These are phyloP conservation scores for Lichtheimia corymbifera DNA, from an alignment of 371 early-diverging fungal species.

Conservation along the genomic window DNA sequence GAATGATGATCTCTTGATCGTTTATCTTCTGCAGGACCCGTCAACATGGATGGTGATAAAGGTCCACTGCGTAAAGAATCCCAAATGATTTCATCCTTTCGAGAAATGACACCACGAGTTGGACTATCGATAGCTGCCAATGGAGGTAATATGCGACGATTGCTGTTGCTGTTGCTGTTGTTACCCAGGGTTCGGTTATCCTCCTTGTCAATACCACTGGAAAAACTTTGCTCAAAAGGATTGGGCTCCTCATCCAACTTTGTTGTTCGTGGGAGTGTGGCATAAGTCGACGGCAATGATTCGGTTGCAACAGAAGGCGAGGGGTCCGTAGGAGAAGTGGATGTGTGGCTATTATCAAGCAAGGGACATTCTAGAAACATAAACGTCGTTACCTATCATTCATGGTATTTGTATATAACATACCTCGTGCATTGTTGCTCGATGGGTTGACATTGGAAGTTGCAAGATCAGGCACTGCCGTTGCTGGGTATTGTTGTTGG, in stretches of 20 bases:
- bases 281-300: slow-evolving; percentile 17
- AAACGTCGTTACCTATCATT: neutral
- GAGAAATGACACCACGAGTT: slow-evolving; percentile 30
- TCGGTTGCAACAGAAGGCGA: neutral
- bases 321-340: neutral
- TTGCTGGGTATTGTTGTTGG: neutral
- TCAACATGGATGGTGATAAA: slow-evolving; percentile 75
- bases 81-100: slow-evolving; percentile 56
- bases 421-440: neutral
- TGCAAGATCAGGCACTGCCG: neutral
- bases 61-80: slow-evolving; percentile 72
- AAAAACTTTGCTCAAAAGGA: slow-evolving; percentile 86
- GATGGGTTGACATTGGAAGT: neutral
- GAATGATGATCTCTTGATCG: neutral
- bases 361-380: neutral
- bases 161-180: neutral
- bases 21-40: slow-evolving; percentile 44
- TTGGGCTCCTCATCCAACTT: slow-evolving; percentile 84
- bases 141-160: slow-evolving; percentile 35
- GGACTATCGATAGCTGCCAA: slow-evolving; percentile 48
- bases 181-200: neutral
- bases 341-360: slow-evolving; percentile 1
- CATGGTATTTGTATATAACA: neutral
- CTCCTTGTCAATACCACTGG: slow-evolving; percentile 16
- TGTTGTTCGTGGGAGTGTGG: slow-evolving; percentile 13